Conservation (phyloP, 176 grass and related monocot species). For the Ensete ventricosum region DNA sequence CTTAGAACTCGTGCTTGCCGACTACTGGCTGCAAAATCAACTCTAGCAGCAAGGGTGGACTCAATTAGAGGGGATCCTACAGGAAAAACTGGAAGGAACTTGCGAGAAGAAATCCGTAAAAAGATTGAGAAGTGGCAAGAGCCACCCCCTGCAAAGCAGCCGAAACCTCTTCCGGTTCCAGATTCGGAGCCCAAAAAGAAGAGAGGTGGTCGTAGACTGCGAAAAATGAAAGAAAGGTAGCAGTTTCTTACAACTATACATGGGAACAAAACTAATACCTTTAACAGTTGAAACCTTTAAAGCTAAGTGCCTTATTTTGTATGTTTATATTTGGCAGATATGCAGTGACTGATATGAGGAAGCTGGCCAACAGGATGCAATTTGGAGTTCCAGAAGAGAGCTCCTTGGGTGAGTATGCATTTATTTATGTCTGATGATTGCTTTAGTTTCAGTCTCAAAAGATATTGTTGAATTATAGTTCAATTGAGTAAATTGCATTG, state of each 20-base stretch:
- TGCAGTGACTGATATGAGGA: slow-evolving; percentile 80
- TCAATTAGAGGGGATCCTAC: slow-evolving; percentile 81
- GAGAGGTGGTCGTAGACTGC: slow-evolving; percentile 51
- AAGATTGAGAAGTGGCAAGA: slow-evolving; percentile 97
- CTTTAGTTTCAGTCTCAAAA: not conserved
- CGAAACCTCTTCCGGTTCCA: slow-evolving; percentile 81
- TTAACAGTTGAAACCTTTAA: slow-evolving; percentile 1
- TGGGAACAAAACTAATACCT: not conserved
- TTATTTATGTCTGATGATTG: not conserved
- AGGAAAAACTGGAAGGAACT: slow-evolving; percentile 65
- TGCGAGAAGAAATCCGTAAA: slow-evolving; percentile 64
- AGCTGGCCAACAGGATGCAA: slow-evolving; percentile 78
- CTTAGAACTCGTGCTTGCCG: slow-evolving; percentile 55
- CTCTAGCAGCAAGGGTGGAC: slow-evolving; percentile 66
- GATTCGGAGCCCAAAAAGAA: slow-evolving; percentile 82
- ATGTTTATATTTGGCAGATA: slow-evolving; percentile 45
- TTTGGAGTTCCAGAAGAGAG: slow-evolving; percentile 85
- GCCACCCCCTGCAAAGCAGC: slow-evolving; percentile 76
- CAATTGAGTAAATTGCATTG: not conserved
- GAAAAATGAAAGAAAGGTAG: slow-evolving; percentile 95
- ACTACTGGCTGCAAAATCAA: slow-evolving; percentile 66
- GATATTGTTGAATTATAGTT: not conserved
- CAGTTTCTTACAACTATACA: not conserved
- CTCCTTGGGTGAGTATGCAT: slow-evolving; percentile 57
- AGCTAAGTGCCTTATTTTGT: slow-evolving; percentile 5